phyloP scores from a whole-genome alignment of 2,329 filamentous ascomycete species.

The Penicillium polonicum region DNA sequence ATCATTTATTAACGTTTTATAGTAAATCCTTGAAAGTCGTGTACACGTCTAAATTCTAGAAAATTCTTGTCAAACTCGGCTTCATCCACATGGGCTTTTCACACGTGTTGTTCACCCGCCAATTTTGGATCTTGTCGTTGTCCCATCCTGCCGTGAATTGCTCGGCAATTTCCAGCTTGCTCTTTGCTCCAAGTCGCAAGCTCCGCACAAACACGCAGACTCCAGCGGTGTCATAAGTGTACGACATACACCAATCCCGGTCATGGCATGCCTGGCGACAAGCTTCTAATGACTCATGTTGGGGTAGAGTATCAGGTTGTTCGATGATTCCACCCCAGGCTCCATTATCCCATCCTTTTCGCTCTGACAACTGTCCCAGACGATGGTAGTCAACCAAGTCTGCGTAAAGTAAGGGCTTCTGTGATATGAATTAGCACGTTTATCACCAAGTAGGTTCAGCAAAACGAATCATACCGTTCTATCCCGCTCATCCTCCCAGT shows the following conservation, averaged over 20 bases:
- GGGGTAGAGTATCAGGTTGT: conserved; percentile 23
- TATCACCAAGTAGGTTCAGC: background rate
- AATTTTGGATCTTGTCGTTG: conserved; percentile 26
- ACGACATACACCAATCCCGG: conserved; percentile 26
- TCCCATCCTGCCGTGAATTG: conserved; percentile 31
- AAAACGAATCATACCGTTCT: conserved; percentile 19
- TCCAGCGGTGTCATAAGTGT: conserved; percentile 24
- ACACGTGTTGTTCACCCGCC: conserved; percentile 21
- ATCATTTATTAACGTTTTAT: background rate
- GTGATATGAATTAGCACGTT: background rate
- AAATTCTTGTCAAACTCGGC: conserved; percentile 28
- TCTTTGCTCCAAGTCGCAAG: conserved; percentile 25
- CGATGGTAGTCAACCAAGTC: conserved; percentile 34
- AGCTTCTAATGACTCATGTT: conserved; percentile 31
- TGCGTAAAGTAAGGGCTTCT: conserved; percentile 27
- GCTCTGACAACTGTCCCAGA: conserved; percentile 20
- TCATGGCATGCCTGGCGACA: conserved; percentile 30
- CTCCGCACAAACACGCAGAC: conserved; percentile 26
- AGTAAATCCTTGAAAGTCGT: background rate
- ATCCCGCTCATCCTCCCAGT: conserved; percentile 37
- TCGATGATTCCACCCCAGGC: conserved; percentile 35
- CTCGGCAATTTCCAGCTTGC: conserved; percentile 9
- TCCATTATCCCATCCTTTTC: conserved; percentile 37
- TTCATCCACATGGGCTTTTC: conserved; percentile 27
- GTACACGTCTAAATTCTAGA: conserved; percentile 11